Base-by-base conservation (phyloP, 1,139 yeast species). In the Blastobotrys buckinghamii region DNA sequence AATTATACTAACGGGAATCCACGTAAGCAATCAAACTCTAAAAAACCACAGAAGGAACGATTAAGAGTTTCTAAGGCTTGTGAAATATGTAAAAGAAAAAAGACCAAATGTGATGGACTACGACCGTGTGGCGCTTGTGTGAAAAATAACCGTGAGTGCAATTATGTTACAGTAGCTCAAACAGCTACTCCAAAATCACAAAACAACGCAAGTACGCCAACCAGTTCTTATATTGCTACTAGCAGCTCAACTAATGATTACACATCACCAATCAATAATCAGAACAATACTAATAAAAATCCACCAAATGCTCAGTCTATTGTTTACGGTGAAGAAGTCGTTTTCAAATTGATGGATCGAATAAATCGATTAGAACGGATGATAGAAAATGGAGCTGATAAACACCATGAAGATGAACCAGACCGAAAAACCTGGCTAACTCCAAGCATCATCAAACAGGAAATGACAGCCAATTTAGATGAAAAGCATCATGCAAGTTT, bases 21-120 rank as follows among this genome's bases (percentile, higher is more conserved):
- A 26, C 10, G 9, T 7, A 6, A 6, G 29, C 29, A 6, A 26
- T 26, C 29, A 26, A n/a, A 22, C 24, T 29, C 32, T 12, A 12
- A 10, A 6, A 12, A 6, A 29, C n/a, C 32, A 29, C 32, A 29
- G 32, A 29, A 29, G 9, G 58, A 56, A 26, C 42, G 61, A 29
- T 37, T 55, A 26, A 48, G 61, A 24, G 85, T 79, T 3, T 71
- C 73, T 43, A 75, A 73, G 53, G 86, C 86, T 1, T 81, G 86
- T 58, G 81, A 76, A 51, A 67, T 81, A 26, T 81, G 86, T 63
- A 69, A 83, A 54, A 66, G 70, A 32, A 81, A 79, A 51, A 81
- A 81, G 62, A 78, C 78, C 53, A 81, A 81, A 59, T 81, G 86
- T 59, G 75, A 79, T 42, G 85, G 85, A 2, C 67, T 72, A 20